Conservation (phyloP, 305 asterid species). For the Withania somnifera region DNA sequence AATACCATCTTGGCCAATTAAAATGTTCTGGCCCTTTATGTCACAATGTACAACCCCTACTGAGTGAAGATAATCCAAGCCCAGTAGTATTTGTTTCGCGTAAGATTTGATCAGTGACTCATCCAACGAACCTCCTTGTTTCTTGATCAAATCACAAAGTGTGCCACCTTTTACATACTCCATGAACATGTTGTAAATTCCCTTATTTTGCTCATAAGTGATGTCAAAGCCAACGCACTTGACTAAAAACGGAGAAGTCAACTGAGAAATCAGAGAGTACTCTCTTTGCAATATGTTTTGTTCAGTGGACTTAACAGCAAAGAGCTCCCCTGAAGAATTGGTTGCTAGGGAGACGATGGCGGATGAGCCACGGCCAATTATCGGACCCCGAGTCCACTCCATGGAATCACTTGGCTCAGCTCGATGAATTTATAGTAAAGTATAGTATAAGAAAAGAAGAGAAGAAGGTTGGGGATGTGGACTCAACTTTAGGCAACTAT, state of each 20-base stretch:
- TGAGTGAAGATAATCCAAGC: slow-evolving; percentile 25
- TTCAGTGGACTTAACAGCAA: slow-evolving; percentile 75
- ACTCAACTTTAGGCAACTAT: neutral
- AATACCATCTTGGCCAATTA: slow-evolving; percentile 19
- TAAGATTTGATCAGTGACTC: slow-evolving; percentile 15
- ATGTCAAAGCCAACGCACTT: slow-evolving; percentile 45
- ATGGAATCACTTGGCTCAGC: slow-evolving; percentile 8
- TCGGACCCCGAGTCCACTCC: slow-evolving; percentile 74
- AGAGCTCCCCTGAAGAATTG: slow-evolving; percentile 28
- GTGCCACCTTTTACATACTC: slow-evolving; percentile 37
- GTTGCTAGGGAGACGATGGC: slow-evolving; percentile 60
- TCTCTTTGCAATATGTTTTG: slow-evolving; percentile 33
- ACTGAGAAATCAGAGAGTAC: slow-evolving; percentile 34
- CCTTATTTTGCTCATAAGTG: slow-evolving; percentile 17
- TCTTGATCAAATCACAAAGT: slow-evolving; percentile 20
- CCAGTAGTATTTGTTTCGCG: slow-evolving; percentile 16
- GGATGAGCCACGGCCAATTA: slow-evolving; percentile 66
- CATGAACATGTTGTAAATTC: slow-evolving; percentile 22
- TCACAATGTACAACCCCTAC: slow-evolving; percentile 37
- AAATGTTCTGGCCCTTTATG: slow-evolving; percentile 25
- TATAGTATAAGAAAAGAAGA: neutral
- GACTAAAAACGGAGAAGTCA: slow-evolving; percentile 45
- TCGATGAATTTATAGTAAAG: neutral
- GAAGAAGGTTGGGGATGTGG: neutral
- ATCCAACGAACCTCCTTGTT: slow-evolving; percentile 17